Base-by-base conservation (phyloP, 108 stramenopile genomes). In the Tribonema minus region DNA sequence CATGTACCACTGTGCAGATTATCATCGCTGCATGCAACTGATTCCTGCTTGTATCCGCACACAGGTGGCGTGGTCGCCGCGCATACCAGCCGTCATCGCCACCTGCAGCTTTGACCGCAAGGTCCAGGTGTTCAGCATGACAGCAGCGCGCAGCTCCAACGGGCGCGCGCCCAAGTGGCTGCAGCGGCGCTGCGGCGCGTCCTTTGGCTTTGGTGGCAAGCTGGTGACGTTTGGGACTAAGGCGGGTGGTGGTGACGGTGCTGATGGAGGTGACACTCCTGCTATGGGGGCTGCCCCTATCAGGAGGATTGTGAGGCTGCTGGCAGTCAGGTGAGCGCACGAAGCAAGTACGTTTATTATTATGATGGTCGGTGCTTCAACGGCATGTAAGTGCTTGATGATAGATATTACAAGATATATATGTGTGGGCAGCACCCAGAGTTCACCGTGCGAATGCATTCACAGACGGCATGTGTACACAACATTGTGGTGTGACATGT, bases 91-190 rank as follows among this genome's bases (percentile, higher is more conserved):
- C 0, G 92, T 98, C 4, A 85, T 93, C 2, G 84, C 91, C 61
- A 94, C 95, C 7, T 93, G 91, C 67, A 92, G 92, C 9, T 92
- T 98, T 62, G 94, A 98, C 90, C 90, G 97, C 0, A 95, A 91
- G 84, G 94, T 98, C 25, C 92, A 98, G 73, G 84, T 90, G 4
- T 94, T 94, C 87, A 92, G 92, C 29, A 90, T 96, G 46, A 76
- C 61, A 61, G 82, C 79, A 20, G 86, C 77, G 84, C 58, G 89
- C 84, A 20, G 84, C 88, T 67, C 86, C 85, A 65, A 37, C 27
- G 93, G 93, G 54, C 88, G 93, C 37, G 92, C 95, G 29, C 95
- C 95, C n/a, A 92, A 91, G 75, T 98, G 95, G 95, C 90, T 94
- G 89, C 87, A 84, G 27, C 90, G 92, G n/a, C 81, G 86, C 28